Evolutionary conservation across 225 moss, liverwort and hornwort genomes (phyloP).

Genomic region (Marchantia polymorpha): DNA sequence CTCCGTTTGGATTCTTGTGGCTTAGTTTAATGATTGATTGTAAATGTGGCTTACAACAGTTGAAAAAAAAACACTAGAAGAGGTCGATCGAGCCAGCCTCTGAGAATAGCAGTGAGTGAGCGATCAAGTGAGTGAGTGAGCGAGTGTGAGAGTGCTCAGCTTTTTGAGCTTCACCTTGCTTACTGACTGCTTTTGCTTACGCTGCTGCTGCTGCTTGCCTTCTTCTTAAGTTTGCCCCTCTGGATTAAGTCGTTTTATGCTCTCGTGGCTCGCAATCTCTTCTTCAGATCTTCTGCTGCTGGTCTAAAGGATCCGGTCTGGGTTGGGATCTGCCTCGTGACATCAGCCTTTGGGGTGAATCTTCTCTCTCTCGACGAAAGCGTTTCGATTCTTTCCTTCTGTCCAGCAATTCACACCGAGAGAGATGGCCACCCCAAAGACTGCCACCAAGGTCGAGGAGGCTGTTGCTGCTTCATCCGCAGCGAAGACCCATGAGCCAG

Average conservation of each 20-base stretch:
- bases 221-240: not conserved
- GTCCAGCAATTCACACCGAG: not conserved
- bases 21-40: not conserved
- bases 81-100: not conserved
- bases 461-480: not conserved
- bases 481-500: not conserved
- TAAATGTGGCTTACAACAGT: not conserved
- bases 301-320: not conserved
- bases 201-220: not conserved
- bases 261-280: too few species aligned
- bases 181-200: slow-evolving; percentile 21
- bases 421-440: slow-evolving; percentile 10
- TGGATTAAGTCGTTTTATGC: not conserved
- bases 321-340: not conserved
- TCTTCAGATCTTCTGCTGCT: not conserved
- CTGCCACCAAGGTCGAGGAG: slow-evolving; percentile 15
- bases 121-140: slow-evolving; percentile 14
- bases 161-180: slow-evolving; percentile 19
- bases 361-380: not conserved
- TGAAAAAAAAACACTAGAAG: not conserved
- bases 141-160: slow-evolving; percentile 9
- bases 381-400: not conserved
- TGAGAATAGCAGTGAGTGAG: slow-evolving; percentile 10
- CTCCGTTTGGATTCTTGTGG: slow-evolving; percentile 2
- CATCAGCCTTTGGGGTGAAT: not conserved